Conservation (phyloP, 2,329 filamentous ascomycete genomes). For the Xylaria sp. region DNA sequence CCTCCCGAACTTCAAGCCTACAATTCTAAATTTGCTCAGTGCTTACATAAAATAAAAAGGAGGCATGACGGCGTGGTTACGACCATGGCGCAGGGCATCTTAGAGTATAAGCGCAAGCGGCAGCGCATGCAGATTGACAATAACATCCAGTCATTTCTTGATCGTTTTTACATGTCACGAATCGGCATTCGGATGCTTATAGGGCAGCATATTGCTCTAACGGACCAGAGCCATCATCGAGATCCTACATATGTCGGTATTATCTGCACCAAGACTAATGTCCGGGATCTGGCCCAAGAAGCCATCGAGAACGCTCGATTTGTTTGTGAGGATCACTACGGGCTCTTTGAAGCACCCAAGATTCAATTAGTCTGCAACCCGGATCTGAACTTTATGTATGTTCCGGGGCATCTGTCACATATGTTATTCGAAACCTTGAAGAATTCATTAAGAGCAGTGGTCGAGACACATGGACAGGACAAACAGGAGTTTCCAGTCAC, state of each 20-base stretch:
- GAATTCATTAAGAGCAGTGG: constrained; percentile 95
- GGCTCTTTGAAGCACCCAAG: constrained; percentile 94
- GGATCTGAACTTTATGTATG: constrained; percentile 98
- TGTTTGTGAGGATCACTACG: constrained; percentile 98
- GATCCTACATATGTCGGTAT: constrained; percentile 97
- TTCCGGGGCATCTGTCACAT: constrained; percentile 97
- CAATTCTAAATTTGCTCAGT: constrained; percentile 89
- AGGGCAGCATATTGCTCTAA: constrained; percentile 96
- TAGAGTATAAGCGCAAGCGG: constrained; percentile 96
- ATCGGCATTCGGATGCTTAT: constrained; percentile 99
- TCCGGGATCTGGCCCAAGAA: constrained; percentile 92
- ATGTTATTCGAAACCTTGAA: constrained; percentile 99
- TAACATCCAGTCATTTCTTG: constrained; percentile 96
- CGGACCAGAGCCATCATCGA: constrained; percentile 87
- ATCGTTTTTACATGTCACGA: constrained; percentile 99
- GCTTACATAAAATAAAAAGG: constrained; percentile 92
- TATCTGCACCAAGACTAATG: constrained; percentile 98
- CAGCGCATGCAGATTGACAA: constrained; percentile 99
- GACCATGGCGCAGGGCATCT: constrained; percentile 95
- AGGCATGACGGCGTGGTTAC: constrained; percentile 97
- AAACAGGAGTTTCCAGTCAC: constrained; percentile 96
- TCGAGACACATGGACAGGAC: constrained; percentile 93
- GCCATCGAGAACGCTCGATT: constrained; percentile 99
- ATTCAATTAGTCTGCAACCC: constrained; percentile 96
- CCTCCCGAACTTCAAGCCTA: constrained; percentile 94